phyloP scores from a whole-genome alignment of 371 early-diverging fungal species.

The Mycotypha africana region DNA sequence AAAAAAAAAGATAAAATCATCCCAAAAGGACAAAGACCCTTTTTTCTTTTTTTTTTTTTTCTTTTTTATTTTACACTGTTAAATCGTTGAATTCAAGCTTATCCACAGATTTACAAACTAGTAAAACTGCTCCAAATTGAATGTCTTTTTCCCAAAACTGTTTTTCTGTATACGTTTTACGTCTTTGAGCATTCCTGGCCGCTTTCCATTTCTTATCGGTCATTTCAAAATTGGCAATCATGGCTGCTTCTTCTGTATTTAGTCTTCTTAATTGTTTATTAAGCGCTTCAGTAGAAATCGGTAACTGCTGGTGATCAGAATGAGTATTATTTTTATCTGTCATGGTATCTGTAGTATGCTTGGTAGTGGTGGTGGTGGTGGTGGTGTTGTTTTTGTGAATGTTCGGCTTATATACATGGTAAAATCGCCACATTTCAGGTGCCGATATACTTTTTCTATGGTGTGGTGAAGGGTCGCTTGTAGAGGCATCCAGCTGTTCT shows the following conservation, averaged over 20 bases:
- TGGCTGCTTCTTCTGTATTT: slow-evolving; percentile 18
- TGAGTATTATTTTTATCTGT: too few relatives aligned
- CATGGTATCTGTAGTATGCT: too few relatives aligned
- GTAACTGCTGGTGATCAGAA: too few relatives aligned
- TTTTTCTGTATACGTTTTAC: slow-evolving; percentile 11
- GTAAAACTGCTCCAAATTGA: slow-evolving; percentile 17
- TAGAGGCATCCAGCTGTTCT: too few relatives aligned
- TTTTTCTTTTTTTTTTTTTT: too few relatives aligned
- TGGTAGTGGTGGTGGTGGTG: too few relatives aligned
- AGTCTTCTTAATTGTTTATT: slow-evolving; percentile 12
- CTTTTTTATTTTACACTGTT: slow-evolving; percentile 9
- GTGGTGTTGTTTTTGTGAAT: background rate
- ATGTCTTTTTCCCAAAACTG: slow-evolving; percentile 19
- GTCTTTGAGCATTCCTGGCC: slow-evolving; percentile 5
- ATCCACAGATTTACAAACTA: slow-evolving; percentile 19
- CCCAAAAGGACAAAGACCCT: too few relatives aligned
- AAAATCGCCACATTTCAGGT: slow-evolving; percentile 22
- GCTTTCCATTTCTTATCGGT: slow-evolving; percentile 20
- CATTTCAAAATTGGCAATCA: slow-evolving; percentile 21
- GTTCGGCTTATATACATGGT: slow-evolving; percentile 12
- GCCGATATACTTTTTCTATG: slow-evolving; percentile 1
- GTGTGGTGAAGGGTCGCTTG: too few relatives aligned
- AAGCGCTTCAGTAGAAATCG: background rate
- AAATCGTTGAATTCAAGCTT: slow-evolving; percentile 19
- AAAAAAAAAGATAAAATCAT: too few relatives aligned